Evolutionary conservation across 148 eudicot genomes (phyloP).

Genomic region (Camellia granthamiana): DNA sequence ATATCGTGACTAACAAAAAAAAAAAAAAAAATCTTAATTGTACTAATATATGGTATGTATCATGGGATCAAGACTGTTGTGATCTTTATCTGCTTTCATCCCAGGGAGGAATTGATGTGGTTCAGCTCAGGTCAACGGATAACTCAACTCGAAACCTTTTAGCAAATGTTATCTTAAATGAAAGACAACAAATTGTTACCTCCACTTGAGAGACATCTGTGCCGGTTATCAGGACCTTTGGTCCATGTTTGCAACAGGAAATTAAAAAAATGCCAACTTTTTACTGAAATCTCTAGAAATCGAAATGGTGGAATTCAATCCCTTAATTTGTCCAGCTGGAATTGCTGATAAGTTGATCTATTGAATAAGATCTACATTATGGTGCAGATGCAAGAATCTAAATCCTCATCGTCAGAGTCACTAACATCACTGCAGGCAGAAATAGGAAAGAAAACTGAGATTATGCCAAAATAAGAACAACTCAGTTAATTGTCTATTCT

Average conservation of each 20-base stretch:
- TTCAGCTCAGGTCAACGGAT: neutral
- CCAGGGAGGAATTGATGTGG: neutral
- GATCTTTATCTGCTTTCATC: constrained; percentile 2
- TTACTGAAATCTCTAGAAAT: neutral
- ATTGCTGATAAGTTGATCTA: neutral
- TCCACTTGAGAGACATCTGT: neutral
- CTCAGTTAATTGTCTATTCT: neutral
- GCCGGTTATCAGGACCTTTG: neutral
- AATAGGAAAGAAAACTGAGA: neutral
- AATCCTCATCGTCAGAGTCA: constrained; percentile 48
- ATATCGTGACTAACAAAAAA: too few species aligned
- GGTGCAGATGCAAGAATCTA: constrained; percentile 45
- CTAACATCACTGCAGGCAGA: constrained; percentile 40
- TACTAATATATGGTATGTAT: too few species aligned
- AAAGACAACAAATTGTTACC: neutral
- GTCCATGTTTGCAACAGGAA: neutral
- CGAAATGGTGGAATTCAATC: neutral
- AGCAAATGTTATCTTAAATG: too few species aligned
- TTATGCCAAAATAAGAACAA: neutral
- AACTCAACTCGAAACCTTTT: neutral
- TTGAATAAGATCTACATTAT: constrained; percentile 36
- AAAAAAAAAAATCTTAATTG: neutral
- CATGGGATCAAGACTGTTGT: neutral
- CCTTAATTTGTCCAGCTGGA: constrained; percentile 10
- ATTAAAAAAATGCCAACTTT: neutral